These are phyloP conservation scores for Fusarium hostae DNA, from an alignment of 2,329 filamentous ascomycete species.

Conservation along the genomic window DNA sequence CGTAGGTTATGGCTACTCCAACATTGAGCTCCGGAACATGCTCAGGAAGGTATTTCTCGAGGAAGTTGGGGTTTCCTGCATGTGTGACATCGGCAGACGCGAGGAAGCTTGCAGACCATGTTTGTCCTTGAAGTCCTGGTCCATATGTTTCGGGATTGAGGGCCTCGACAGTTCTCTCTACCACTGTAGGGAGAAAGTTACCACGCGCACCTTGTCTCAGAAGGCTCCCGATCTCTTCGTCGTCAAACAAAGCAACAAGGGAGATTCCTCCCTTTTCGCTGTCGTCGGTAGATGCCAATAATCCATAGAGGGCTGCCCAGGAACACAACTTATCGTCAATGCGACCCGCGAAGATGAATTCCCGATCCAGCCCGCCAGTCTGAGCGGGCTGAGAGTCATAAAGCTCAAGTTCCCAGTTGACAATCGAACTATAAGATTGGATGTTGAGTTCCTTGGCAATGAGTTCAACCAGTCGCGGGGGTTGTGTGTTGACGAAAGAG, in stretches of 20 bases:
- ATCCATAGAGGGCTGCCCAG: conserved; percentile 86
- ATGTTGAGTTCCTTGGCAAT: conserved; percentile 84
- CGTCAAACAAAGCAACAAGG: conserved; percentile 93
- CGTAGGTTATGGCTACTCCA: conserved; percentile 81
- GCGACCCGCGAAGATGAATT: conserved; percentile 93
- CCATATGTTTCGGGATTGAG: conserved; percentile 65
- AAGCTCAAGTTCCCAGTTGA: conserved; percentile 97
- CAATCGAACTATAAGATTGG: conserved; percentile 74
- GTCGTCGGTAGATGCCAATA: conserved; percentile 73
- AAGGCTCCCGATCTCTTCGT: conserved; percentile 94
- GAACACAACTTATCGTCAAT: conserved; percentile 99
- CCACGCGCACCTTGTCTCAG: conserved; percentile 89
- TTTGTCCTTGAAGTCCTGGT: conserved; percentile 77
- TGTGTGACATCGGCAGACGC: conserved; percentile 91
- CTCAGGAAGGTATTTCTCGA: conserved; percentile 81
- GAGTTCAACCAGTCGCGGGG: conserved; percentile 82
- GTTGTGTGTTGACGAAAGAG: conserved; percentile 85
- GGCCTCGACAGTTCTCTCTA: conserved; percentile 83
- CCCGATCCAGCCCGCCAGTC: conserved; percentile 85
- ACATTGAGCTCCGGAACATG: conserved; percentile 91
- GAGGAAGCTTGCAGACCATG: conserved; percentile 78
- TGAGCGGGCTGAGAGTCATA: conserved; percentile 90
- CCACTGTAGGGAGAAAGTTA: conserved; percentile 84
- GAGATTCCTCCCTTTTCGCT: conserved; percentile 78
- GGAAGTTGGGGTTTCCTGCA: conserved; percentile 94